Evolutionary conservation across 805 yeast genomes (phyloP).

Genomic region (Cyberlindnera americana): DNA sequence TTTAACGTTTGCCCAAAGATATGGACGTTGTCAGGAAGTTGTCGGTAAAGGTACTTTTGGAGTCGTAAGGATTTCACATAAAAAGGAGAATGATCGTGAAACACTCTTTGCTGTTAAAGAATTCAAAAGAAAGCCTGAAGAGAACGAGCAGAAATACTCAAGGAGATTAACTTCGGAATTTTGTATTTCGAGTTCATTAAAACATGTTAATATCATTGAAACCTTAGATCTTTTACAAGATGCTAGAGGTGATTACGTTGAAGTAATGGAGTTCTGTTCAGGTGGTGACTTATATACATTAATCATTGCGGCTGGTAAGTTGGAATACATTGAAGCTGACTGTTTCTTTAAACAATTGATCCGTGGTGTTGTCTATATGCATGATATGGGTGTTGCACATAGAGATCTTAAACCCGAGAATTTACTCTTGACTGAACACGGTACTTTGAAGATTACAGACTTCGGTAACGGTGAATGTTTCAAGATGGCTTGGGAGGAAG

Average conservation of each 20-base stretch:
- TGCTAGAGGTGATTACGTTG: conserved; percentile 78
- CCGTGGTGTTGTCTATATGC: conserved; percentile 84
- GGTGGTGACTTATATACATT: conserved; percentile 80
- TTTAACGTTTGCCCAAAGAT: conserved; percentile 72
- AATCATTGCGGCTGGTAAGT: conserved; percentile 70
- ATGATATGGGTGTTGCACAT: conserved; percentile 85
- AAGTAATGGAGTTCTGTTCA: conserved; percentile 80
- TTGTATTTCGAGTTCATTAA: conserved; percentile 74
- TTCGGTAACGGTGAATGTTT: conserved; percentile 85
- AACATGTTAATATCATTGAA: conserved; percentile 72
- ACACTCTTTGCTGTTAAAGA: conserved; percentile 82
- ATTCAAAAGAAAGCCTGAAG: conserved; percentile 60
- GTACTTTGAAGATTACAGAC: conserved; percentile 78
- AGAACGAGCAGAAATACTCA: conserved; percentile 62
- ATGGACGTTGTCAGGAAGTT: conserved; percentile 93
- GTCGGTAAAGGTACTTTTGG: conserved; percentile 95
- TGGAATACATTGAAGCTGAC: conserved; percentile 82
- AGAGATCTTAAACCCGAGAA: conserved; percentile 90
- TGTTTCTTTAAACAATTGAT: conserved; percentile 85
- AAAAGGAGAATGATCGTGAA: conserved; percentile 46
- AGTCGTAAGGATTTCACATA: conserved; percentile 84
- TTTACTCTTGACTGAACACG: conserved; percentile 65
- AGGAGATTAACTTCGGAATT: conserved; percentile 77
- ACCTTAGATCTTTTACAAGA: conserved; percentile 77
- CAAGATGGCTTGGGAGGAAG: conserved; percentile 79